These are phyloP conservation scores for Umbelopsis sp. DNA, from an alignment of 192 early-diverging fungal species.

Conservation along the genomic window DNA sequence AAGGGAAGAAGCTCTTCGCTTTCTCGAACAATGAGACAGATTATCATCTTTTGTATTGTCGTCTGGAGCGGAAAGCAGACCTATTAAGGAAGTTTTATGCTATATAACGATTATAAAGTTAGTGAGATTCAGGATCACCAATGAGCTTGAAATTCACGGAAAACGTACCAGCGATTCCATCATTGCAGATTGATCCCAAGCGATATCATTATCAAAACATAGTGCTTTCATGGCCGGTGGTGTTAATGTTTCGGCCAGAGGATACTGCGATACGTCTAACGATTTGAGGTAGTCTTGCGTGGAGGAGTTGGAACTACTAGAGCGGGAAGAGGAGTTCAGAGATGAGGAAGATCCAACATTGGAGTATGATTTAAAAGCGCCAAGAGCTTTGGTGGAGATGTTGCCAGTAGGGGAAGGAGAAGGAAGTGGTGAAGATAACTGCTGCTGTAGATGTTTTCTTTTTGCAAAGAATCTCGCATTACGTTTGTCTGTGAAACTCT, in stretches of 20 bases:
- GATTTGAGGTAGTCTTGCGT: neutral
- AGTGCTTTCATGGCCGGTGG: constrained; percentile 81
- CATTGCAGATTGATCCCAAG: constrained; percentile 53
- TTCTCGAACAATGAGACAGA: neutral
- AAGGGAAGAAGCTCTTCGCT: neutral
- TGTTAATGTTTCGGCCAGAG: constrained; percentile 73
- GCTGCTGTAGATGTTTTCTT: constrained; percentile 16
- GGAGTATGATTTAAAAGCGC: neutral
- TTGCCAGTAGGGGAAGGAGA: constrained; percentile 10
- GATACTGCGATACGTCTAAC: constrained; percentile 47
- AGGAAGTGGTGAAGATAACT: constrained; percentile 15
- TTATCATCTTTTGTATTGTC: constrained; percentile 5
- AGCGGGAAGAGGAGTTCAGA: constrained; percentile 13
- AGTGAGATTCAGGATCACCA: constrained; percentile 26
- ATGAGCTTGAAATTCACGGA: constrained; percentile 55
- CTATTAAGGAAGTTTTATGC: constrained; percentile 4
- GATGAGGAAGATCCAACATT: neutral
- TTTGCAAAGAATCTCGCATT: constrained; percentile 16
- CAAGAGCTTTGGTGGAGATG: constrained; percentile 17
- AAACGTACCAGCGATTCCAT: constrained; percentile 68
- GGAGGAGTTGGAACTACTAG: constrained; percentile 18
- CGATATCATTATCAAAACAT: constrained; percentile 61
- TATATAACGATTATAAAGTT: neutral
- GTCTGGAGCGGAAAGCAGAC: neutral
- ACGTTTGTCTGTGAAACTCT: constrained; percentile 15